Conservation (phyloP, 1,139 yeast species). For the Nakaseomyces nivariensis region DNA sequence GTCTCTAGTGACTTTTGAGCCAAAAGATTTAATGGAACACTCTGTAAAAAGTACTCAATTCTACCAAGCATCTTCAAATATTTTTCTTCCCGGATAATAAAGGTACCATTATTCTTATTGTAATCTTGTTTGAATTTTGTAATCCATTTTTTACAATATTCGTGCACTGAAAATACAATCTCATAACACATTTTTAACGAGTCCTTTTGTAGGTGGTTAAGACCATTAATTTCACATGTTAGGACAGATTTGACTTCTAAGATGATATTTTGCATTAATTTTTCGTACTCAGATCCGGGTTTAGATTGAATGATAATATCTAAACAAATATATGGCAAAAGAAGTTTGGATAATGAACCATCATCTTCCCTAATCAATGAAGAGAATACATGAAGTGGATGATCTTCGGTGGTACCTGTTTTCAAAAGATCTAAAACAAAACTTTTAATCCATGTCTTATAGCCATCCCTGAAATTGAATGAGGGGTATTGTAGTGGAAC, state of each 20-base stretch:
- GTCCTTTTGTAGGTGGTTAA: conserved; percentile 46
- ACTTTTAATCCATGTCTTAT: conserved; percentile 58
- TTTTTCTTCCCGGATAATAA: conserved; percentile 21
- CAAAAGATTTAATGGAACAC: conserved; percentile 57
- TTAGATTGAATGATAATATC: conserved; percentile 44
- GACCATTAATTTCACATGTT: conserved; percentile 35
- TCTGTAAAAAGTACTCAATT: conserved; percentile 39
- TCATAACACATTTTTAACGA: conserved; percentile 57
- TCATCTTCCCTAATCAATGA: conserved; percentile 66
- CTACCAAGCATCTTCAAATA: conserved; percentile 15
- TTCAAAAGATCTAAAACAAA: conserved; percentile 59
- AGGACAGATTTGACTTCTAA: conserved; percentile 53
- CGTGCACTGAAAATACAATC: conserved; percentile 67
- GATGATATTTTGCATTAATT: conserved; percentile 38
- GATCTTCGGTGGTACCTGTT: conserved; percentile 34
- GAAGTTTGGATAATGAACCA: conserved; percentile 53
- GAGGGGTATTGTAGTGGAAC: conserved; percentile 39
- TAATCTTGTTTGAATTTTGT: conserved; percentile 29
- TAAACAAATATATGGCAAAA: conserved; percentile 73
- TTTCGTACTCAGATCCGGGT: conserved; percentile 34
- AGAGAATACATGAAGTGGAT: conserved; percentile 56
- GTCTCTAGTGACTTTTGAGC: conserved; percentile 78
- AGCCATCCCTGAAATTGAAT: conserved; percentile 36
- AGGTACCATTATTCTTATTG: conserved; percentile 19
- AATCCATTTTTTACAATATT: conserved; percentile 76